phyloP scores from a whole-genome alignment of 192 early-diverging fungal species.

The Podila minutissima region DNA sequence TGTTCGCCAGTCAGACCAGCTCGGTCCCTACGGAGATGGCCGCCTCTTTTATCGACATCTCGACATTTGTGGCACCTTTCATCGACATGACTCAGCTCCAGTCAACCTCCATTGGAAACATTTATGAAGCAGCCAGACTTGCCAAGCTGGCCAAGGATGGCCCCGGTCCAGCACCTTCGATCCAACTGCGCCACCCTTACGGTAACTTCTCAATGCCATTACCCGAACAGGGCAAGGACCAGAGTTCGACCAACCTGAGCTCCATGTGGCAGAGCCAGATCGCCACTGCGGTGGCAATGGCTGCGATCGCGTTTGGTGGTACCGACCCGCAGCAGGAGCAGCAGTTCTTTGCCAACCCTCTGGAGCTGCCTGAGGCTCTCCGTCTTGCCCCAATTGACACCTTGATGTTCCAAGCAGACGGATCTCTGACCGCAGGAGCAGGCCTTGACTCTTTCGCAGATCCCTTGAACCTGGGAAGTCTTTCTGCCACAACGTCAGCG shows the following conservation, averaged over 20 bases:
- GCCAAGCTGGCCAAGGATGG: conserved; percentile 51
- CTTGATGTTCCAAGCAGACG: conserved; percentile 36
- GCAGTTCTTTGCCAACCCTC: conserved; percentile 50
- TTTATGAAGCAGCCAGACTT: conserved; percentile 44
- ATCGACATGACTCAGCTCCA: conserved; percentile 47
- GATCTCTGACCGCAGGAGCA: background rate
- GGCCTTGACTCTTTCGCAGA: conserved; percentile 24
- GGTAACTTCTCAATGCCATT: conserved; percentile 52
- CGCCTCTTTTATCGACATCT: conserved; percentile 48
- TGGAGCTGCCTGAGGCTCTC: conserved; percentile 41
- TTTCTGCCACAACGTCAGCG: background rate
- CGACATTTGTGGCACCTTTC: conserved; percentile 48
- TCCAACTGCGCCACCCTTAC: conserved; percentile 47
- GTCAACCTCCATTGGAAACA: conserved; percentile 40
- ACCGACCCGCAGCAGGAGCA: conserved; percentile 48
- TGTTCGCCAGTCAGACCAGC: conserved; percentile 46
- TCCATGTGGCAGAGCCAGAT: conserved; percentile 50
- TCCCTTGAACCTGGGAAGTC: conserved; percentile 20
- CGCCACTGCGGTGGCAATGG: conserved; percentile 49
- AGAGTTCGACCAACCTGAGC: conserved; percentile 39
- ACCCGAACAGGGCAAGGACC: conserved; percentile 31
- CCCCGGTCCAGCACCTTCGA: conserved; percentile 47
- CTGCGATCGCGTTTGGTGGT: conserved; percentile 46
- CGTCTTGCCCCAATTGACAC: conserved; percentile 45
- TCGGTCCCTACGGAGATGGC: conserved; percentile 51